These are phyloP conservation scores for Brassica balearica DNA, from an alignment of 441 rosid genomes.

Conservation along the genomic window DNA sequence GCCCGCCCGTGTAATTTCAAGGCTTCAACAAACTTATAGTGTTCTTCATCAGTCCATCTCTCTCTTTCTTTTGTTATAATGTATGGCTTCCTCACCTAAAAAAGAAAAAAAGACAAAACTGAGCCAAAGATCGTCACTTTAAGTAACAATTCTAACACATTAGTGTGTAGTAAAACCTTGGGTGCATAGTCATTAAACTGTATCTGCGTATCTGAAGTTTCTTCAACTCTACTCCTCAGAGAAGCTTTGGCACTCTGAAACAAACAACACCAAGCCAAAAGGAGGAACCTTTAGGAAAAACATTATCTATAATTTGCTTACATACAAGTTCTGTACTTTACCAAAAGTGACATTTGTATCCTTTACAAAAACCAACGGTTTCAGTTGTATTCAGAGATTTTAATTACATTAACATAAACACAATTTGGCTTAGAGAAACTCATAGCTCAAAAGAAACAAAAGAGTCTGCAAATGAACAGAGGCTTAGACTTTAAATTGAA, in stretches of 20 bases:
- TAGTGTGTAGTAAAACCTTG: slow-evolving; percentile 50
- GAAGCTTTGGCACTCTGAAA: slow-evolving; percentile 44
- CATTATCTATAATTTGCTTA: background rate
- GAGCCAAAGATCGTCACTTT: background rate
- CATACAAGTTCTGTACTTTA: background rate
- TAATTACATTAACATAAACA: background rate
- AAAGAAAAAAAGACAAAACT: background rate
- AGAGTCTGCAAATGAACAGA: slow-evolving; percentile 17
- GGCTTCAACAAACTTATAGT: slow-evolving; percentile 94
- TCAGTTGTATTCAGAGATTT: background rate
- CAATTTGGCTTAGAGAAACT: background rate
- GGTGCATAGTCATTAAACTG: slow-evolving; percentile 53
- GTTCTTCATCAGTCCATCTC: slow-evolving; percentile 98
- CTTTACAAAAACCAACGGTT: background rate
- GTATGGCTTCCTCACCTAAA: slow-evolving; percentile 79
- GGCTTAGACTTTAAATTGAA: background rate
- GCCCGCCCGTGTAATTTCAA: slow-evolving; percentile 94
- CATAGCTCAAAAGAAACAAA: slow-evolving; percentile 13
- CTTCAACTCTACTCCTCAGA: slow-evolving; percentile 38
- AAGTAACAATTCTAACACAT: background rate
- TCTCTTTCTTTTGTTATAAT: slow-evolving; percentile 97
- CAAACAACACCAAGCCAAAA: slow-evolving; percentile 13
- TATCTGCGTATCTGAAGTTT: slow-evolving; percentile 39
- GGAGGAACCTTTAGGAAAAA: background rate
- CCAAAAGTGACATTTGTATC: slow-evolving; percentile 7